A percentile compares a stretch with the other conserved stretches of the same genome.
phyloP scores from a whole-genome alignment of 2,329 filamentous ascomycete species.

The Cytospora piceicola region DNA sequence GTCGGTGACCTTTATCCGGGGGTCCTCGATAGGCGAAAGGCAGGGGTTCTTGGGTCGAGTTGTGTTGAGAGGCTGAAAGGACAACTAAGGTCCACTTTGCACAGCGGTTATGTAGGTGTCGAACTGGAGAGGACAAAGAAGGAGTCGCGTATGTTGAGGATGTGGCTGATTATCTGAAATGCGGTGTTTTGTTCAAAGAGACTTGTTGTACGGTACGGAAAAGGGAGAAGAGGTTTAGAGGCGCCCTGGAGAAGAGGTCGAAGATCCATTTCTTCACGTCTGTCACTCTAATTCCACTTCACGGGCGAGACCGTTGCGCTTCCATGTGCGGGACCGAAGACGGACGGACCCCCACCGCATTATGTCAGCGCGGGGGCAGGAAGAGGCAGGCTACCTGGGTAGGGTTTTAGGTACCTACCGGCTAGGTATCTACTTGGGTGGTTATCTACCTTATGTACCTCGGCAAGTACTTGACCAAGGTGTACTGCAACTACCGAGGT shows the following conservation, averaged over 20 bases:
- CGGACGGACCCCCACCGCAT: neutral
- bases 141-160: too few relatives aligned
- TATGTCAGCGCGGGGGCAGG: constrained; percentile 24
- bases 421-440: too few relatives aligned
- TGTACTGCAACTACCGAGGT: too few relatives aligned
- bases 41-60: neutral
- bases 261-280: constrained; percentile 20
- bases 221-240: neutral
- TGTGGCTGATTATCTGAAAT: neutral
- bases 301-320: constrained; percentile 18
- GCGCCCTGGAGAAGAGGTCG: constrained; percentile 4
- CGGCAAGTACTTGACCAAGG: too few relatives aligned
- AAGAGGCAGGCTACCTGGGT: neutral
- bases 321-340: constrained; percentile 21
- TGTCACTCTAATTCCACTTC: constrained; percentile 5
- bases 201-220: neutral
- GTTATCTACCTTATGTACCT: too few relatives aligned
- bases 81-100: neutral
- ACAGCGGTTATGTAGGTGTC: neutral
- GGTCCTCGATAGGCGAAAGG: neutral
- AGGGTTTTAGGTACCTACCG: neutral
- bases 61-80: neutral
- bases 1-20: neutral
- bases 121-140: neutral
- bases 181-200: neutral